Conservation (phyloP, 495 filamentous ascomycete species). For the Neurospora sublineolata region DNA sequence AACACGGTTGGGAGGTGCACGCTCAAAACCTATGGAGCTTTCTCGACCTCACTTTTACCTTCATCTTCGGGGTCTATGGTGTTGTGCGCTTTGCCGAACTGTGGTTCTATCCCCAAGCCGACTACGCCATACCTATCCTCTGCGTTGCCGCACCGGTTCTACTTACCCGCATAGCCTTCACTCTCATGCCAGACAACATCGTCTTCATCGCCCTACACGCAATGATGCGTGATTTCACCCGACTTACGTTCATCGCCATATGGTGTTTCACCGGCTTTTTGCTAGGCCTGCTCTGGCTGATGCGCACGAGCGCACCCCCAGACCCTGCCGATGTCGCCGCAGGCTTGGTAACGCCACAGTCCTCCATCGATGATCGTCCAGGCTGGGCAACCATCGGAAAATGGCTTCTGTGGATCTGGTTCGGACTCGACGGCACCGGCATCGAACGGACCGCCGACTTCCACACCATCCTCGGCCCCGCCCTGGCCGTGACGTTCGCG, state of each 20-base stretch:
- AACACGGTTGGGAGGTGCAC: slow-evolving; percentile 58
- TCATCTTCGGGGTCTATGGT: slow-evolving; percentile 45
- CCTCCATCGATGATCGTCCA: slow-evolving; percentile 15
- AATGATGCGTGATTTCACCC: slow-evolving; percentile 54
- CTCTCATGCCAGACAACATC: slow-evolving; percentile 56
- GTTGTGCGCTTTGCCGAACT: slow-evolving; percentile 40
- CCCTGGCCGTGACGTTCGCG: slow-evolving; percentile 50
- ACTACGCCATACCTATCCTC: slow-evolving; percentile 46
- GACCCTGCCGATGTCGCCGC: slow-evolving; percentile 1
- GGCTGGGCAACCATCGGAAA: slow-evolving; percentile 44
- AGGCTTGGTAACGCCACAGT: slow-evolving; percentile 16
- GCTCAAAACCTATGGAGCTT: slow-evolving; percentile 60
- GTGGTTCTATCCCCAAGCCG: slow-evolving; percentile 21
- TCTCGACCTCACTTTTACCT: slow-evolving; percentile 49
- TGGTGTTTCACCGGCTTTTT: slow-evolving; percentile 59
- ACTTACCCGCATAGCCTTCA: slow-evolving; percentile 53
- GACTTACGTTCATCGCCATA: slow-evolving; percentile 48
- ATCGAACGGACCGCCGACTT: slow-evolving; percentile 46
- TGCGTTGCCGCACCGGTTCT: slow-evolving; percentile 50
- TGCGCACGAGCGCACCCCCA: slow-evolving; percentile 5
- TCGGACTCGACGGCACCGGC: slow-evolving; percentile 55
- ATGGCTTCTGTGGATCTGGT: slow-evolving; percentile 62
- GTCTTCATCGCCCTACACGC: slow-evolving; percentile 53
- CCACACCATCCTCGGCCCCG: slow-evolving; percentile 47
- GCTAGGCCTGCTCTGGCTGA: slow-evolving; percentile 48